These are phyloP conservation scores for Colletotrichum paranaense DNA, from an alignment of 2,329 filamentous ascomycete genomes.

Conservation along the genomic window DNA sequence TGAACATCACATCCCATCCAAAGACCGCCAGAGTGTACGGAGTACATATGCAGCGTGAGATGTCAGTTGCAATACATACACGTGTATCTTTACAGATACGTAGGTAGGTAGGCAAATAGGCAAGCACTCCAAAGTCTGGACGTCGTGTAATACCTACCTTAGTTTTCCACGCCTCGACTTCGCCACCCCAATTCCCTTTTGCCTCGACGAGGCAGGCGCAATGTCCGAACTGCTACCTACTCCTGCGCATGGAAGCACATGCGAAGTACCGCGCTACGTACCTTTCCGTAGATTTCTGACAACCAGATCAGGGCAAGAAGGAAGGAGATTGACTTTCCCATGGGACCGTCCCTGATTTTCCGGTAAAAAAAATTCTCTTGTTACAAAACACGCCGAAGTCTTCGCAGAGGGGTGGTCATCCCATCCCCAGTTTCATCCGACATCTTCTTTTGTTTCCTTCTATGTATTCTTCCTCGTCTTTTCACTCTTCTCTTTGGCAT, in stretches of 20 bases:
- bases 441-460: neutral
- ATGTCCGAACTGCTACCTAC: neutral
- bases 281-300: neutral
- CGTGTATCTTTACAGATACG: neutral
- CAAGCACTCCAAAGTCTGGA: neutral
- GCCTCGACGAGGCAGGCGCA: neutral
- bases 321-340: slow-evolving; percentile 21
- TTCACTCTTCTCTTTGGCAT: neutral
- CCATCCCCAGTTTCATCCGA: neutral
- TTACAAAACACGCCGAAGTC: neutral
- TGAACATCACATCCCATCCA: neutral
- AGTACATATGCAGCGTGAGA: neutral
- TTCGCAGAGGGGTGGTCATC: slow-evolving; percentile 13
- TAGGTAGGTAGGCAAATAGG: neutral
- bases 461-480: too few species aligned
- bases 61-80: neutral
- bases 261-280: slow-evolving; percentile 13
- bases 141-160: too few species aligned
- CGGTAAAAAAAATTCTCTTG: neutral
- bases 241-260: neutral
- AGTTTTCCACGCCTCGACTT: slow-evolving; percentile 26
- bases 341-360: slow-evolving; percentile 15
- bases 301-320: neutral
- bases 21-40: neutral
- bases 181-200: slow-evolving; percentile 20